These are phyloP conservation scores for Quercus bicolor DNA, from an alignment of 306 rosid species.

Conservation along the genomic window DNA sequence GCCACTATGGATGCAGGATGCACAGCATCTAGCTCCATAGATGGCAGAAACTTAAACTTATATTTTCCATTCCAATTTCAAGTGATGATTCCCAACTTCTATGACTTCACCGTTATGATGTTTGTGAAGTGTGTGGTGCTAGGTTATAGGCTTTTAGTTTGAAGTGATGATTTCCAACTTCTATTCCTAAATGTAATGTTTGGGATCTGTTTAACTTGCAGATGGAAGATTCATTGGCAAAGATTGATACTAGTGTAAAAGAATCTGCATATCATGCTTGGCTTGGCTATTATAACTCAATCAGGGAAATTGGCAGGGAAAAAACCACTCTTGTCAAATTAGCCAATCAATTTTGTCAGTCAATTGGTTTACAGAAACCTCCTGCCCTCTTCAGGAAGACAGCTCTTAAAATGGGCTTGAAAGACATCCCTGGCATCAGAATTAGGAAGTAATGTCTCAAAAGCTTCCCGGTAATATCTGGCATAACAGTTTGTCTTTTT, in stretches of 20 bases:
- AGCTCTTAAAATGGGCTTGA: slow-evolving; percentile 88
- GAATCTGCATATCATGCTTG: slow-evolving; percentile 93
- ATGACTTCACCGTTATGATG: neutral
- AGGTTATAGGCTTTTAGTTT: neutral
- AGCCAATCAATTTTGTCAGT: slow-evolving; percentile 62
- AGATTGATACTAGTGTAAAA: slow-evolving; percentile 65
- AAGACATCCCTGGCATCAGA: slow-evolving; percentile 81
- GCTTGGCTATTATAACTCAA: slow-evolving; percentile 91
- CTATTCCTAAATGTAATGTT: slow-evolving; percentile 1
- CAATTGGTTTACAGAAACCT: slow-evolving; percentile 80
- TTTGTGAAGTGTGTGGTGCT: neutral
- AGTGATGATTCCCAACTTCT: neutral
- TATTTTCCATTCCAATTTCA: neutral
- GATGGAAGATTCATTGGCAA: slow-evolving; percentile 73
- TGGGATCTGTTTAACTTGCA: slow-evolving; percentile 29
- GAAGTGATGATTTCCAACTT: too few relatives aligned
- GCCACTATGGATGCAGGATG: neutral
- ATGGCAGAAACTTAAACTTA: neutral
- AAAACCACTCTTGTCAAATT: slow-evolving; percentile 68
- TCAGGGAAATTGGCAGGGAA: slow-evolving; percentile 82
- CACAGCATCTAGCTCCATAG: neutral
- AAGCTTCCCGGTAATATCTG: too few relatives aligned
- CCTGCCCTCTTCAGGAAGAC: slow-evolving; percentile 79
- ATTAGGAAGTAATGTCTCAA: slow-evolving; percentile 41
- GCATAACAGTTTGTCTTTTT: too few relatives aligned